These are phyloP conservation scores for Lentinula guzmanii DNA, from an alignment of 768 basidiomycete species.

Conservation along the genomic window DNA sequence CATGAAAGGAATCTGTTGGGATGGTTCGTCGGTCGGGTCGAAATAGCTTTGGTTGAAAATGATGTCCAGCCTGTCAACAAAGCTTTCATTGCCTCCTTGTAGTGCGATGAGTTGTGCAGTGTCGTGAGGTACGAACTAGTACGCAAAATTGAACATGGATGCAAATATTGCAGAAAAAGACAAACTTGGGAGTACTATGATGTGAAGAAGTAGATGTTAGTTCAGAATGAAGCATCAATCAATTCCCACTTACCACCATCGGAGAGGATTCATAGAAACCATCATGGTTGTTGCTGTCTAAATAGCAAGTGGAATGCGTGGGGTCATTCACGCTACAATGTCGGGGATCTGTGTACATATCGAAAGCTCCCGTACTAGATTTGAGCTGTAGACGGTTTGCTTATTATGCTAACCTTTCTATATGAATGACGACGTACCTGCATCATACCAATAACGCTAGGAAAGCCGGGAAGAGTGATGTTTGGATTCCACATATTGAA, in stretches of 20 bases:
- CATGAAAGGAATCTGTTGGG: slow-evolving; percentile 66
- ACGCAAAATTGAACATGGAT: background rate
- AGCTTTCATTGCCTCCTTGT: slow-evolving; percentile 51
- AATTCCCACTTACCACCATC: slow-evolving; percentile 37
- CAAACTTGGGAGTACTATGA: slow-evolving; percentile 52
- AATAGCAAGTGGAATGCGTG: slow-evolving; percentile 48
- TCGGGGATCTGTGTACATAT: slow-evolving; percentile 53
- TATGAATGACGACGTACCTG: slow-evolving; percentile 31
- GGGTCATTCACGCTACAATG: slow-evolving; percentile 65
- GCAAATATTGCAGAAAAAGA: background rate
- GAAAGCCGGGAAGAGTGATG: slow-evolving; percentile 41
- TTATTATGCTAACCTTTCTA: too few relatives aligned
- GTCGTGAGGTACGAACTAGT: slow-evolving; percentile 60
- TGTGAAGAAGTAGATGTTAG: background rate
- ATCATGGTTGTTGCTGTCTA: slow-evolving; percentile 48
- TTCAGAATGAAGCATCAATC: background rate
- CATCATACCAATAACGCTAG: slow-evolving; percentile 50
- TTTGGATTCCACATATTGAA: slow-evolving; percentile 56
- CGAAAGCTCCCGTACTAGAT: slow-evolving; percentile 51
- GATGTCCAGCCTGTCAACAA: slow-evolving; percentile 49
- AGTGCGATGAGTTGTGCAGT: slow-evolving; percentile 55
- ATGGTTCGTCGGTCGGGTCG: slow-evolving; percentile 58
- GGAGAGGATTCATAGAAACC: slow-evolving; percentile 68
- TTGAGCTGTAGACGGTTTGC: slow-evolving; percentile 31
- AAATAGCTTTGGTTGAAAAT: slow-evolving; percentile 58